Conservation (phyloP, 2,329 filamentous ascomycete genomes). For the Blastomyces silverae region DNA sequence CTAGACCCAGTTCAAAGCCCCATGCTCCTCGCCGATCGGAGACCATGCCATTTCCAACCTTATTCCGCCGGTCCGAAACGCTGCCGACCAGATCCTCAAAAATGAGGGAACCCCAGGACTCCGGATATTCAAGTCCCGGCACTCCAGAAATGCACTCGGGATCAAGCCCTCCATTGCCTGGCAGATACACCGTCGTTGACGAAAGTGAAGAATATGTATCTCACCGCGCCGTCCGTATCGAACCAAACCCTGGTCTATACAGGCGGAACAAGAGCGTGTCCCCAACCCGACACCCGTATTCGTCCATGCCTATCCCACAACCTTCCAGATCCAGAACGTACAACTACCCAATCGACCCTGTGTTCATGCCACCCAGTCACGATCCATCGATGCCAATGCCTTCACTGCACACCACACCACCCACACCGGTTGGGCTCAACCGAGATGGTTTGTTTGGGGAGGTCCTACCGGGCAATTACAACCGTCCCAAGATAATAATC, state of each 20-base stretch:
- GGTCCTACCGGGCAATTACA: slow-evolving; percentile 4
- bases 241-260: slow-evolving; percentile 24
- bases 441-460: slow-evolving; percentile 15
- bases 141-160: slow-evolving; percentile 37
- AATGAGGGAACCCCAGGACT: slow-evolving; percentile 36
- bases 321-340: slow-evolving; percentile 29
- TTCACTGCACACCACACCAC: slow-evolving; percentile 11
- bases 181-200: slow-evolving; percentile 31
- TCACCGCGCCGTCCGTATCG: slow-evolving; percentile 24
- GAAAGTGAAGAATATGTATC: slow-evolving; percentile 25
- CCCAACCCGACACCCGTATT: slow-evolving; percentile 27
- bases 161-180: slow-evolving; percentile 31
- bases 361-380: slow-evolving; percentile 13
- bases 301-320: slow-evolving; percentile 10
- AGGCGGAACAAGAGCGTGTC: slow-evolving; percentile 29
- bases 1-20: slow-evolving; percentile 33
- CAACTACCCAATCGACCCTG: slow-evolving; percentile 24
- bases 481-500: slow-evolving; percentile 12
- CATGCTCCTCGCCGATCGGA: slow-evolving; percentile 29
- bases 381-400: slow-evolving; percentile 13
- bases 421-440: neutral
- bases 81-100: slow-evolving; percentile 33
- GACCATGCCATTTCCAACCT: slow-evolving; percentile 27
- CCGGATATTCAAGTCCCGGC: slow-evolving; percentile 42
- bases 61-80: slow-evolving; percentile 26